Percentiles rank a stretch among this genome's conserved stretches.
These are phyloP conservation scores for Ajuga reptans DNA, from an alignment of 305 asterid genomes.

Conservation along the genomic window DNA sequence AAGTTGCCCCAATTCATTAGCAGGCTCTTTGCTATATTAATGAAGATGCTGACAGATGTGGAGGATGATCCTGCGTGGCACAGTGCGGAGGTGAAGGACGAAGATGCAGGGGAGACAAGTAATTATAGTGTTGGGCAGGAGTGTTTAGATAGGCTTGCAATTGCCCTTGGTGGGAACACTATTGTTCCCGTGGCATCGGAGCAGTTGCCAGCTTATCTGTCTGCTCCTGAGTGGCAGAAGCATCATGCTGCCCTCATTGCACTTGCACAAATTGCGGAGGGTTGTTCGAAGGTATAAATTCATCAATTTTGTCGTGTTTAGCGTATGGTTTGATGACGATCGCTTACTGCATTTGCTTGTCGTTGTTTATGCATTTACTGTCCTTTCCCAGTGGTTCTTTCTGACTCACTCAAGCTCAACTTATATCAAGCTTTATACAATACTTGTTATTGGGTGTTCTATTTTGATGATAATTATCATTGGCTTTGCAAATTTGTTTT, in stretches of 20 bases:
- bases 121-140: constrained; percentile 86
- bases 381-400: not conserved
- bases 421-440: not conserved
- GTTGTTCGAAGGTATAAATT: constrained; percentile 67
- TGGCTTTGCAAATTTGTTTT: not conserved
- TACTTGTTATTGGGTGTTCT: not conserved
- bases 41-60: constrained; percentile 75
- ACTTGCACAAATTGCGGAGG: constrained; percentile 90
- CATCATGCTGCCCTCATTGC: constrained; percentile 87
- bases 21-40: constrained; percentile 61
- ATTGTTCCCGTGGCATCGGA: constrained; percentile 87
- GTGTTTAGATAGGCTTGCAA: constrained; percentile 80
- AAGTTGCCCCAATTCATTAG: constrained; percentile 80
- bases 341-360: not conserved
- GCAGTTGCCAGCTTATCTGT: constrained; percentile 62
- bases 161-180: constrained; percentile 78
- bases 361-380: not conserved
- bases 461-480: not conserved
- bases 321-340: not conserved
- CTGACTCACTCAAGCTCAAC: not conserved
- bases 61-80: constrained; percentile 90
- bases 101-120: constrained; percentile 88
- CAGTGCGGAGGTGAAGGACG: constrained; percentile 71
- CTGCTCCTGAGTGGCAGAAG: constrained; percentile 89
- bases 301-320: not conserved